Base-by-base conservation (phyloP, 257 asterid genomes). In the Echites panduratus region DNA sequence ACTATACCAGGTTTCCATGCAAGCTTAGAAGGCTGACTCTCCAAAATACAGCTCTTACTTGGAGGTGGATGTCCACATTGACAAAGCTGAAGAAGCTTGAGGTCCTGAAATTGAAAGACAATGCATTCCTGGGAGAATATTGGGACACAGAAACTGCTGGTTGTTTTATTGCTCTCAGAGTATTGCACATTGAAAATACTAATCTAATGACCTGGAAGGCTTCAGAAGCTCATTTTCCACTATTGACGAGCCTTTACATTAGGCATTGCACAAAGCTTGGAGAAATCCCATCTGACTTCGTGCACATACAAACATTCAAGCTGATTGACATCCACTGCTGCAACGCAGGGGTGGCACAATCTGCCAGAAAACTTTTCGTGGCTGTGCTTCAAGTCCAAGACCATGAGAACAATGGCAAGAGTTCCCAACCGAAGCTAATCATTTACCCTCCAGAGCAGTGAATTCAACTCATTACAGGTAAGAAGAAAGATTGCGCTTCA, bases 141-240 rank as follows among this genome's bases (percentile, higher is more conserved):
- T 85, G 89, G 89, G 71, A 65, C 19, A 73, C 76, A 17, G 54
- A 1, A 16, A 77, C 52, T 16, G 13, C 53, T 14, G 73, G 43
- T 11, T 65, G 66, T n/a, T n/a, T n/a, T n/a, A n/a, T n/a, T n/a
- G n/a, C n/a, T n/a, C n/a, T n/a, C n/a, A n/a, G n/a, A n/a, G 43
- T 80, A 38, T 49, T 86, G 76, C 74, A 78, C 57, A 69, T 86
- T 17, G 85, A 71, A 65, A 73, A 79, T 24, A 59, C 84, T 4
- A 75, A 84, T 73, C 66, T 86, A 29, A 64, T 45, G 17, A 0
- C 44, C 12, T 86, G 88, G 90, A 56, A 43, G 32, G 85, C 86
- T 68, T 61, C 80, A 3, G 79, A 50, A 9, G 73, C 35, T 72
- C 62, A 80, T 66, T 84, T 86, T 50, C 88, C 85, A 0, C 41